Base-by-base conservation (phyloP, 108 stramenopile species). In the Skeletonema potamos region DNA sequence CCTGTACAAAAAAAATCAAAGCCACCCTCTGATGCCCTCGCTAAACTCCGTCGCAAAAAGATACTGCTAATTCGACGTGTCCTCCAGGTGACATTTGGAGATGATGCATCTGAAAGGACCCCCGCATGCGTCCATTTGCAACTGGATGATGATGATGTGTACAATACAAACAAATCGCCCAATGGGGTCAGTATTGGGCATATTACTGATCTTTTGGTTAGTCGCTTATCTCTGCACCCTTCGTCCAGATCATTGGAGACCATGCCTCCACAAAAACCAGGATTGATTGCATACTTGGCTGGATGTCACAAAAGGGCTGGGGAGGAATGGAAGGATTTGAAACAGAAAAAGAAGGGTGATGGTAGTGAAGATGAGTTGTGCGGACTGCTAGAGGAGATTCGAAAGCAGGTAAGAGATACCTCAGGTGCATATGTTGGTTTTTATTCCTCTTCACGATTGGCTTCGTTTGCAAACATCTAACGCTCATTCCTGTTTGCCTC, bases 131-230 rank as follows among this genome's bases (percentile, higher is more conserved):
- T 77, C 29, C 39, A 34, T 6, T 56, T 88, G 17, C 59, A 68
- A 41, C 7, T 87, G 17, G 81, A 85, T 34, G 72, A 57, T 36
- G 58, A 51, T 43, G 72, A 62, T 10, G 66, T 54, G 4, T 36
- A 58, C 36, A 73, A 88, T 60, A 73, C 65, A 9, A 64, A 62
- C 15, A 76, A 74, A 15, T 74, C 80, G 6, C 63, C 60, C 6
- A 56, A 37, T 27, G 73, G 61, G 9, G 62, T 70, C 17, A n/a
- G 15, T 27, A 30, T 43, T 8, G 41, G 27, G 20, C 74, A 74
- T 33, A 78, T 94, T 65, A 86, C 90, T 34, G 93, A 94, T 60
- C 64, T 94, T 7, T 71, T 94, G 51, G 87, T 89, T 3, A 74
- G 79, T 9, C 77, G 93, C n/a, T 58, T 94, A 44, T 66, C 79